These are phyloP conservation scores for Colletotrichum tropicicola DNA, from an alignment of 2,329 filamentous ascomycete species.

Conservation along the genomic window DNA sequence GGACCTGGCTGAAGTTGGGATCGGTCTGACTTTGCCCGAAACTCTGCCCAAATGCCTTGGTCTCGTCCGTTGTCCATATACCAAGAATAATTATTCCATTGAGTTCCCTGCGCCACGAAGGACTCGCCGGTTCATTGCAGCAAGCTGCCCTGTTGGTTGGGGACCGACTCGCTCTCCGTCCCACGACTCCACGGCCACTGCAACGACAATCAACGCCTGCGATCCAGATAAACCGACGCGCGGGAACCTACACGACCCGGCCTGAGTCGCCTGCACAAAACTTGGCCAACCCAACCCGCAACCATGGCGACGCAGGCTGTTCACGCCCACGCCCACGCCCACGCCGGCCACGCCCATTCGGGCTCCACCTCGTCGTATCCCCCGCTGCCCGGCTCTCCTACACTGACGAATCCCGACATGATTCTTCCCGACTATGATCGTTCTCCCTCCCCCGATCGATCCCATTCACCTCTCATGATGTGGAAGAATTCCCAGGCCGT, in stretches of 20 bases:
- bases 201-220: slow-evolving; percentile 24
- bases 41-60: slow-evolving; percentile 19
- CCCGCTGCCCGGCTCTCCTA: slow-evolving; percentile 76
- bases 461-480: slow-evolving; percentile 60
- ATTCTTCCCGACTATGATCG: slow-evolving; percentile 81
- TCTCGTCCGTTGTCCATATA: slow-evolving; percentile 10
- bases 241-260: neutral
- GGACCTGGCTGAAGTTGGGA: neutral
- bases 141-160: slow-evolving; percentile 2
- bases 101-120: slow-evolving; percentile 4
- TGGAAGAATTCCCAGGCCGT: slow-evolving; percentile 58
- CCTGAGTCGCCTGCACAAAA: slow-evolving; percentile 11
- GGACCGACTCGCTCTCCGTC: slow-evolving; percentile 9
- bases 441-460: slow-evolving; percentile 60
- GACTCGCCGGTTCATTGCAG: slow-evolving; percentile 6
- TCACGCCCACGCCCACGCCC: slow-evolving; percentile 17
- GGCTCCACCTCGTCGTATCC: slow-evolving; percentile 47
- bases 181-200: slow-evolving; percentile 16
- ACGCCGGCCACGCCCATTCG: slow-evolving; percentile 30
- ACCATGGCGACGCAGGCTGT: slow-evolving; percentile 43
- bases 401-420: slow-evolving; percentile 93
- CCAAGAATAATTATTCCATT: slow-evolving; percentile 8
- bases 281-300: slow-evolving; percentile 6
- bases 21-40: slow-evolving; percentile 9
- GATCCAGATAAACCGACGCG: neutral